Evolutionary conservation across 495 filamentous ascomycete genomes (phyloP).

Genomic region (Recurvomyces mirabilis): DNA sequence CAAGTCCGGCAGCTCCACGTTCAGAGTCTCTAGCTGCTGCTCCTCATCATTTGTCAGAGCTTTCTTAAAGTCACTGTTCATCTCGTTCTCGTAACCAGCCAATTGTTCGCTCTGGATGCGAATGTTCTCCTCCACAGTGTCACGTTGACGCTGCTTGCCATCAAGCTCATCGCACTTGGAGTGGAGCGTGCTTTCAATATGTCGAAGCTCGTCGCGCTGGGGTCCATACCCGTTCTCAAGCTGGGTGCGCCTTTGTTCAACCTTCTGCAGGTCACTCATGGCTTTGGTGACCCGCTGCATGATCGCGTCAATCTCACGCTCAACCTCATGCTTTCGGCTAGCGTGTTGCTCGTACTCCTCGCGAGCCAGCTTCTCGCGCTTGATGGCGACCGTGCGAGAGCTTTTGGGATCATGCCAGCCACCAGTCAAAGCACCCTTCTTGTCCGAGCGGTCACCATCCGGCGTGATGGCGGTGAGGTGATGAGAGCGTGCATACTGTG

Average conservation of each 20-base stretch:
- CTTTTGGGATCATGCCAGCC: slow-evolving; percentile 76
- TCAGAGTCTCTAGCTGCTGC: slow-evolving; percentile 60
- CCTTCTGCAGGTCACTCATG: slow-evolving; percentile 67
- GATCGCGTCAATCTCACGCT: slow-evolving; percentile 56
- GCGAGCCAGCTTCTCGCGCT: slow-evolving; percentile 60
- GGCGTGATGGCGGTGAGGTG: slow-evolving; percentile 86
- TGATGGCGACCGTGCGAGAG: slow-evolving; percentile 75
- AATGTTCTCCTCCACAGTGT: slow-evolving; percentile 65
- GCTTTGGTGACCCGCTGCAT: slow-evolving; percentile 80
- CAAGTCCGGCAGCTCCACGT: slow-evolving; percentile 55
- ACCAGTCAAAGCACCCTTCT: slow-evolving; percentile 86
- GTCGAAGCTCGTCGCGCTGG: slow-evolving; percentile 57
- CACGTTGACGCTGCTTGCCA: slow-evolving; percentile 52
- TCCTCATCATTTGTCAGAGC: slow-evolving; percentile 75
- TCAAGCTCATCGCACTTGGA: slow-evolving; percentile 66
- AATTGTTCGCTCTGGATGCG: slow-evolving; percentile 65
- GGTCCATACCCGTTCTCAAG: slow-evolving; percentile 77
- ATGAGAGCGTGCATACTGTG: slow-evolving; percentile 82
- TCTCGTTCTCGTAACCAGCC: slow-evolving; percentile 60
- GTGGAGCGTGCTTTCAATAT: slow-evolving; percentile 59
- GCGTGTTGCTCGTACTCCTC: slow-evolving; percentile 59
- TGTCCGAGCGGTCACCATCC: slow-evolving; percentile 86
- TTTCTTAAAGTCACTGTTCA: slow-evolving; percentile 84
- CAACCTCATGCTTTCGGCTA: slow-evolving; percentile 46
- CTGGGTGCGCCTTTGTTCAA: slow-evolving; percentile 66